Evolutionary conservation across 768 basidiomycete species (phyloP), one percentile per base, ranked within the genome.

Genomic region (Trametes maxima): DNA sequence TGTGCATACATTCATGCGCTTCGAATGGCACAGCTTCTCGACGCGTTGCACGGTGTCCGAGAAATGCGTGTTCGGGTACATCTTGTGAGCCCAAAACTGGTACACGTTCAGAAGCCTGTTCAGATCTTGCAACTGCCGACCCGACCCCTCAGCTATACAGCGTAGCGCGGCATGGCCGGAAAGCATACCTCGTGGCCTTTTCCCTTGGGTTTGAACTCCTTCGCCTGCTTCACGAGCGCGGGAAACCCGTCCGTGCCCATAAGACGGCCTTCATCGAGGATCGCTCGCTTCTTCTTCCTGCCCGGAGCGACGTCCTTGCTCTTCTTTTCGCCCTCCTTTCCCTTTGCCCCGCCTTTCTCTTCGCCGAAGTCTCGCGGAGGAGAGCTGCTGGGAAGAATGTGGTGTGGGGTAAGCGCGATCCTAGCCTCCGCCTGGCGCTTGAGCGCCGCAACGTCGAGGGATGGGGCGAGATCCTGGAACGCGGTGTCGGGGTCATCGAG

Each of bases 11-110:
- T 89, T 82, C 88, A 98, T 90, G 14, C 90, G 84, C 52, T 86
- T 85, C 6, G 90, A 88, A 66, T 91, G 90, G 70, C 93, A 97
- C 12, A 97, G 73, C 67, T 89, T 92, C 78, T 99, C 96, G 11
- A 98, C 85, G 11, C 89, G 82, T 35, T 85, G 77, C 5, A 96
- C 86, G 0, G 94, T 96, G 69, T 97, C 95, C 46, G 80, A 80
- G 73, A 98, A 97, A 42, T 89, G 87, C 4, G 85, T 88, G 69
- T 90, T 93, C 5, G 97, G 97, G 70, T 90, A 95, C 80, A 99
- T 80, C 67, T 82, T 84, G 76, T 98, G 97, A 3, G 94, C 83
- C 97, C 97, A 99, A 68, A 94, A 90, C 69, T 95, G 94, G 71
- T 98, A 98, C 37, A 90, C 77, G 63, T 87, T 85, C 56, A 98